Conservation (phyloP, 306 rosid species). For the Fragaria iinumae region DNA sequence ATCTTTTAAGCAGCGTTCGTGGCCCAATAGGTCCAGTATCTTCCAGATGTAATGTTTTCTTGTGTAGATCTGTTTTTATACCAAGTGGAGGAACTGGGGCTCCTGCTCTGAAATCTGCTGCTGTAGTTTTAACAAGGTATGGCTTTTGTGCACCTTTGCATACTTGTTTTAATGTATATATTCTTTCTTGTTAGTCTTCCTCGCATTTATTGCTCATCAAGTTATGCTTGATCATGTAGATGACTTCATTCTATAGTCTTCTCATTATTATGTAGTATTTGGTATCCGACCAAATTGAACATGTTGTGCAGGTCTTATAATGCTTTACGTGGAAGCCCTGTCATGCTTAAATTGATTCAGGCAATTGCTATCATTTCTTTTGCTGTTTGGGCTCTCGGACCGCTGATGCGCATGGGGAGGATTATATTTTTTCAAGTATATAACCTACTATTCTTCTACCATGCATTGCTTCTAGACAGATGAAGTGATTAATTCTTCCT, state of each 20-base stretch:
- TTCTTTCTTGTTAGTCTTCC: neutral
- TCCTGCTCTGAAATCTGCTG: constrained; percentile 63
- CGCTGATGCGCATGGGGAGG: constrained; percentile 73
- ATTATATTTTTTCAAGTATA: constrained; percentile 66
- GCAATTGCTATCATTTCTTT: constrained; percentile 83
- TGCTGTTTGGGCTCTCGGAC: constrained; percentile 85
- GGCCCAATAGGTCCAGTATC: constrained; percentile 54
- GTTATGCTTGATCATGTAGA: constrained; percentile 1
- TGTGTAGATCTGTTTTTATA: constrained; percentile 67
- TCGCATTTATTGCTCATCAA: constrained; percentile 17
- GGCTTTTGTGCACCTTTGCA: constrained; percentile 5
- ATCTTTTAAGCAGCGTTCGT: constrained; percentile 47
- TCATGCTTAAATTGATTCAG: constrained; percentile 59
- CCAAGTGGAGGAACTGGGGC: constrained; percentile 71
- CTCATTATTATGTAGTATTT: neutral
- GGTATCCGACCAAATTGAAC: constrained; percentile 10
- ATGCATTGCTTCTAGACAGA: constrained; percentile 16
- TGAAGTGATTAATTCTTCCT: constrained; percentile 26
- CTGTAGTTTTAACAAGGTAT: constrained; percentile 63
- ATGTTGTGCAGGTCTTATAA: constrained; percentile 58
- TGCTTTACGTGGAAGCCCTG: constrained; percentile 57
- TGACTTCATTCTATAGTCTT: constrained; percentile 11
- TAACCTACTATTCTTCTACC: constrained; percentile 24
- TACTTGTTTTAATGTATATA: neutral
- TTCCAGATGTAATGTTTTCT: constrained; percentile 59